Evolutionary conservation across 495 filamentous ascomycete species (phyloP), one percentile per base, ranked within the genome.

Genomic region (Thozetella sp.): DNA sequence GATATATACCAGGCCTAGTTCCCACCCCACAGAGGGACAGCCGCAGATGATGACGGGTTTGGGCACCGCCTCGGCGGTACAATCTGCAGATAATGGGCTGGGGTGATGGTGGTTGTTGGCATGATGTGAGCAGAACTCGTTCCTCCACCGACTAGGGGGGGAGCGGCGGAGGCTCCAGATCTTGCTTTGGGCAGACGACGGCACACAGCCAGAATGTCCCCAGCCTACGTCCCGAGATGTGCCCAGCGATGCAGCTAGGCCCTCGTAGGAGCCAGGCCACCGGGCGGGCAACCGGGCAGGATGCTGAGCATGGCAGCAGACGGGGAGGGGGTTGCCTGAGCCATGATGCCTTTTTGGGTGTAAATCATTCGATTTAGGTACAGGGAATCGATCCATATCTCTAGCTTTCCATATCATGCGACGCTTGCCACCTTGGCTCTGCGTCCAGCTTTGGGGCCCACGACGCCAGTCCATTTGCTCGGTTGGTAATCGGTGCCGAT

Each of bases 401-500:
- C 9, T 48, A n/a, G 11, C 20, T 3, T 48, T 48, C 43, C 43
- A 48, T 4, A 48, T 19, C 43, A 48, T 48, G 43, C 43, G 43
- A 48, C 43, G 43, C 43, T 48, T 48, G 43, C 43, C 43, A 48
- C 43, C 43, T 48, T 48, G 43, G 43, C 43, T 48, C 43, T 10
- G 20, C 9, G 10, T 48, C 43, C 11, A 48, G 43, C 11, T 10
- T 13, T n/a, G 9, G 43, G 43, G n/a, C n/a, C 43, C 43, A 48
- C 20, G 6, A n/a, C 43, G 43, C 43, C 11, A 15, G 10, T 48
- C 43, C 9, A 48, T 48, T 48, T 48, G 43, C n/a, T 19, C 43
- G 61, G 51, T 45, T 61, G 46, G 62, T 56, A 60, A 58, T 63
- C 62, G 65, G 58, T 62, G 71, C 60, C 60, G 63, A 53, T 63